Percentiles rank a stretch among this genome's conserved stretches.
Evolutionary conservation across 768 basidiomycete genomes (phyloP).

Genomic region (Auriscalpium orientale): DNA sequence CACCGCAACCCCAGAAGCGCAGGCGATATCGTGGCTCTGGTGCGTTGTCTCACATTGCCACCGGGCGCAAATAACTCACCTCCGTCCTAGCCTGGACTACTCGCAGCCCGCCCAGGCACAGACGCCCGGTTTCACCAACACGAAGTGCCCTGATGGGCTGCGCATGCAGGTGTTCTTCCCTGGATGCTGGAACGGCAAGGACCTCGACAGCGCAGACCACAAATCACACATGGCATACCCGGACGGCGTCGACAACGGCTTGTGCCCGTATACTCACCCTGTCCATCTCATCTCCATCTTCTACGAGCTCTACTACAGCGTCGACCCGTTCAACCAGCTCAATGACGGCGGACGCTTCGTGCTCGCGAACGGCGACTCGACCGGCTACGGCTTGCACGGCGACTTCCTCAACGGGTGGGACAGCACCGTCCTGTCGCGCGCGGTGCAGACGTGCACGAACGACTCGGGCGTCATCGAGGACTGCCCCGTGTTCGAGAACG

Average conservation of each 20-base stretch:
- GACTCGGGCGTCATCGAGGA: neutral
- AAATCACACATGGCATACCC: slow-evolving; percentile 30
- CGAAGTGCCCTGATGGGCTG: slow-evolving; percentile 20
- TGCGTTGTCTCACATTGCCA: neutral
- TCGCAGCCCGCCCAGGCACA: neutral
- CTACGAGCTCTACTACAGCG: slow-evolving; percentile 29
- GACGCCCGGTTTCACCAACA: slow-evolving; percentile 6
- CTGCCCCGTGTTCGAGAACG: neutral
- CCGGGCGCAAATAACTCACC: neutral
- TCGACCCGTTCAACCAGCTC: slow-evolving; percentile 20
- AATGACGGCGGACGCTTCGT: slow-evolving; percentile 27
- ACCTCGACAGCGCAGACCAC: slow-evolving; percentile 30
- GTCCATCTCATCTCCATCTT: slow-evolving; percentile 39
- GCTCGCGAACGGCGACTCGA: slow-evolving; percentile 35
- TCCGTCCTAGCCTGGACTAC: neutral
- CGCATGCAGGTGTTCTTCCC: slow-evolving; percentile 25
- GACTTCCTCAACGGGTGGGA: slow-evolving; percentile 38
- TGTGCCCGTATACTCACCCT: neutral
- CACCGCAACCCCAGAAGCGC: slow-evolving; percentile 5
- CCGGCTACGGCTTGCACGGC: slow-evolving; percentile 32
- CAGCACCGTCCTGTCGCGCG: slow-evolving; percentile 26
- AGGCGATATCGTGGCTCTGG: slow-evolving; percentile 20
- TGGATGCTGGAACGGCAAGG: slow-evolving; percentile 31
- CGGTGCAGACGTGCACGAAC: slow-evolving; percentile 25
- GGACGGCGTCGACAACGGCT: neutral